Evolutionary conservation across 371 early-diverging fungal species (phyloP).

Genomic region (Apophysomyces trapeziformis): DNA sequence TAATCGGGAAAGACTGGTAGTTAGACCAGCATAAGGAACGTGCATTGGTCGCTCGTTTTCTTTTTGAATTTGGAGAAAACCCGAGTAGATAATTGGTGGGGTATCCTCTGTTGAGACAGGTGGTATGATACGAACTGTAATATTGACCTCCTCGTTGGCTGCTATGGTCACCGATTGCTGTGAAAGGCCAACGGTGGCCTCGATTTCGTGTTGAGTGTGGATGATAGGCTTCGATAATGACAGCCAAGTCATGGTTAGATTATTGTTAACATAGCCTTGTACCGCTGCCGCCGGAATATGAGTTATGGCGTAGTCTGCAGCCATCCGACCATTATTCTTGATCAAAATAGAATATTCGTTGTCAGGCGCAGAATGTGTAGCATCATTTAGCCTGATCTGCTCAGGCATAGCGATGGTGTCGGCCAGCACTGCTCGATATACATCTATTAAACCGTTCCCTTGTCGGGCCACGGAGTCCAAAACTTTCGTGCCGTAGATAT

Average conservation of each 20-base stretch:
- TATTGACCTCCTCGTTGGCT: conserved; percentile 28
- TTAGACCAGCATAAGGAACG: conserved; percentile 51
- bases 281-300: conserved; percentile 52
- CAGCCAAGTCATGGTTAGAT: neutral
- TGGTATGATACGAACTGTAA: conserved; percentile 34
- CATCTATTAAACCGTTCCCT: conserved; percentile 79
- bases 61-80: conserved; percentile 34
- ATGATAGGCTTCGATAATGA: conserved; percentile 36
- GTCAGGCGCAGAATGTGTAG: conserved; percentile 45
- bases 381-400: conserved; percentile 67
- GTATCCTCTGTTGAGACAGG: conserved; percentile 18
- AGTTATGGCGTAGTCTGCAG: conserved; percentile 54
- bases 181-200: conserved; percentile 34
- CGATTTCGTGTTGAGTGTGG: conserved; percentile 12
- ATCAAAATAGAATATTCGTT: conserved; percentile 55
- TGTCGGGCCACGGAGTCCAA: conserved; percentile 60
- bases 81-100: conserved; percentile 47
- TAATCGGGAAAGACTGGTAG: conserved; percentile 25
- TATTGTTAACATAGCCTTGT: conserved; percentile 37
- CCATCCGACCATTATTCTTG: conserved; percentile 59
- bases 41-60: conserved; percentile 16
- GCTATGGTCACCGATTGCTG: conserved; percentile 20
- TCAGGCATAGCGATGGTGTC: conserved; percentile 63
- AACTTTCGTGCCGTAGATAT: conserved; percentile 34
- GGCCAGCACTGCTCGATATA: conserved; percentile 58